Evolutionary conservation across 768 basidiomycete species (phyloP), one percentile per base, ranked within the genome.

Genomic region (Albatrellus ellisii): DNA sequence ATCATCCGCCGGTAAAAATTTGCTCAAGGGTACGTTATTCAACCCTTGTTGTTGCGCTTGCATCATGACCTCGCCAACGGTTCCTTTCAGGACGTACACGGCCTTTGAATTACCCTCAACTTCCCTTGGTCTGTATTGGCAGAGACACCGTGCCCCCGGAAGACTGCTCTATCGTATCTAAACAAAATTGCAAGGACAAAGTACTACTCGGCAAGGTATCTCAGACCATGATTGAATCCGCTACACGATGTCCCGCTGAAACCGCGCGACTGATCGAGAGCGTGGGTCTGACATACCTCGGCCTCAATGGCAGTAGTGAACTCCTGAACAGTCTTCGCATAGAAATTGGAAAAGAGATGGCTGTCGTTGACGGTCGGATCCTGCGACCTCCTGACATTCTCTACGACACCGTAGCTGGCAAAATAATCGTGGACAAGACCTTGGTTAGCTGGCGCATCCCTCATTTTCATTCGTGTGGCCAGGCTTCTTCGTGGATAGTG

Each of bases 401-500:
- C 12, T 73, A 73, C 47, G 54, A 47, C 3, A 45, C 55, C 7
- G 58, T 59, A 25, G 47, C 52, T n/a, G 41, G 55, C 3, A 52
- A 49, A 2, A 59, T 72, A 17, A 67, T 71, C 46, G 64, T 70
- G 0, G 59, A 52, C 37, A 71, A 70, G 26, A 65, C 67, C 36
- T 73, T 73, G 72, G 73, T 74, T 46, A 52, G 74, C 36, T 59
- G 70, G 36, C 65, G 68, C 33, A 66, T 80, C 51, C n/a, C n/a
- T n/a, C 73, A 69, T 49, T 88, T 88, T 52, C 60, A 72, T 2
- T 59, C 54, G 20, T 79, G 81, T 8, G 74, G 65, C 6, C 58
- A 51, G 11, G 57, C 89, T 37, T 62, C 63, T 18, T 72, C 70
- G 18, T 86, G 83, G 81, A 70, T 67, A 1, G 77, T 86, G 9